These are phyloP conservation scores for Hypomyces rosellus DNA, from an alignment of 2,329 filamentous ascomycete genomes.

Conservation along the genomic window DNA sequence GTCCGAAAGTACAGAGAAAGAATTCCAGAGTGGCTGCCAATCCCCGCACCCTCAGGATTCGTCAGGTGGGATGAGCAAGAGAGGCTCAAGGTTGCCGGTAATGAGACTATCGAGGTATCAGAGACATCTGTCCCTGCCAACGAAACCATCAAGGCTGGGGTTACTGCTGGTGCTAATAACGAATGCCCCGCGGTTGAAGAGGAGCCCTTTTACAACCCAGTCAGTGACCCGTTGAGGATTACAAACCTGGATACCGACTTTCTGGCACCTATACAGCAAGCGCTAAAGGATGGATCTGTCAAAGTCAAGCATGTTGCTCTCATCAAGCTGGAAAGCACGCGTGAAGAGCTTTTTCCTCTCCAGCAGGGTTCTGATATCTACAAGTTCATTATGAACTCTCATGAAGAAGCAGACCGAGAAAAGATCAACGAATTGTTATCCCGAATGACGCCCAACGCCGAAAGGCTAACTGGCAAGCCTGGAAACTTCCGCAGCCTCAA, in stretches of 20 bases:
- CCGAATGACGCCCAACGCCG: constrained; percentile 18
- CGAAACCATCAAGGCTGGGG: too few relatives aligned
- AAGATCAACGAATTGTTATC: constrained; percentile 14
- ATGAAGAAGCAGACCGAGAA: constrained; percentile 22
- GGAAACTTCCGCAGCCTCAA: constrained; percentile 12
- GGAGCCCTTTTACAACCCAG: constrained; percentile 24
- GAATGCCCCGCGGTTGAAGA: not conserved
- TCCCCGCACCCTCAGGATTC: constrained; percentile 22
- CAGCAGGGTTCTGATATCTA: constrained; percentile 33
- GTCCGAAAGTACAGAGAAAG: constrained; percentile 20
- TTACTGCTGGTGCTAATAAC: not conserved
- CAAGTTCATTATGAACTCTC: constrained; percentile 27
- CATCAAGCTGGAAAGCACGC: constrained; percentile 37
- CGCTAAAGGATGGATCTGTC: constrained; percentile 25
- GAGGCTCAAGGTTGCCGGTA: constrained; percentile 17
- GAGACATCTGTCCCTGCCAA: not conserved
- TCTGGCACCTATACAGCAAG: constrained; percentile 19
- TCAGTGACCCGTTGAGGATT: constrained; percentile 33
- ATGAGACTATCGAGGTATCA: not conserved
- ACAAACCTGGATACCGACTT: constrained; percentile 32
- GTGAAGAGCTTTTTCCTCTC: constrained; percentile 39
- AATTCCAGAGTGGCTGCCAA: constrained; percentile 24
- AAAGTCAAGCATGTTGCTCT: constrained; percentile 35
- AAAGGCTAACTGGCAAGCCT: constrained; percentile 17
- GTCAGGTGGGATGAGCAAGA: constrained; percentile 22